Percentiles rank a stretch among this genome's conserved stretches.
phyloP scores from a whole-genome alignment of 1,139 yeast species.

The Candida tropicalis region DNA sequence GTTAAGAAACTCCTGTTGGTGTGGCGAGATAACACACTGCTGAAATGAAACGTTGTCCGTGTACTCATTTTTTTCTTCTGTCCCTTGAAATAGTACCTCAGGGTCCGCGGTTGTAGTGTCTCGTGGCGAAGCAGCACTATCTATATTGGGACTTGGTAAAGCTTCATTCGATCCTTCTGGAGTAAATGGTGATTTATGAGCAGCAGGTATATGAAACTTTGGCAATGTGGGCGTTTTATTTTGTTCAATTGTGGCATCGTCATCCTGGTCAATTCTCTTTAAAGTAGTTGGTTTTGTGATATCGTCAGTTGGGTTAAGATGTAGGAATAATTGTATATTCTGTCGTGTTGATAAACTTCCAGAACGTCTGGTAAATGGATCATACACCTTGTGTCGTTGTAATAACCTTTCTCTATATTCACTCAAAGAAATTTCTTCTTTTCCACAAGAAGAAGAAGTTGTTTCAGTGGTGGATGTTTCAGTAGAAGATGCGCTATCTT shows the following conservation, averaged over 20 bases:
- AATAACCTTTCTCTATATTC: conserved; percentile 5
- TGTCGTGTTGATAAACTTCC: not conserved
- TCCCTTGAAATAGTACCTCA: not conserved
- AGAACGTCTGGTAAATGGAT: not conserved
- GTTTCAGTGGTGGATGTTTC: not conserved
- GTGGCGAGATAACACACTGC: not conserved
- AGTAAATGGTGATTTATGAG: conserved; percentile 1
- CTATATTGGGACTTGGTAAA: conserved; percentile 8
- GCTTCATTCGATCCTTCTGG: not conserved
- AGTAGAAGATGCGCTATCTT: not conserved
- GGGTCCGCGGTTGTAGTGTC: not conserved
- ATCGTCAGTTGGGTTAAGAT: not conserved
- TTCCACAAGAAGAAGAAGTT: not conserved
- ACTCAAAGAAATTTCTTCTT: not conserved
- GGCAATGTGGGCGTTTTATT: not conserved
- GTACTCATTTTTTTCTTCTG: not conserved
- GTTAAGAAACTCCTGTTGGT: not conserved
- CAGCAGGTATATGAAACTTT: not conserved
- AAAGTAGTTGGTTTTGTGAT: not conserved
- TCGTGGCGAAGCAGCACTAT: not conserved
- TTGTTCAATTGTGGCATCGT: not conserved
- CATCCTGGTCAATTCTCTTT: conserved; percentile 1
- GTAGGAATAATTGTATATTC: not conserved
- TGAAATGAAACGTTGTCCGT: not conserved
- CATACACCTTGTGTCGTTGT: conserved; percentile 4